These are phyloP conservation scores for Clavulina sp. DNA, from an alignment of 768 basidiomycete species.

Conservation along the genomic window DNA sequence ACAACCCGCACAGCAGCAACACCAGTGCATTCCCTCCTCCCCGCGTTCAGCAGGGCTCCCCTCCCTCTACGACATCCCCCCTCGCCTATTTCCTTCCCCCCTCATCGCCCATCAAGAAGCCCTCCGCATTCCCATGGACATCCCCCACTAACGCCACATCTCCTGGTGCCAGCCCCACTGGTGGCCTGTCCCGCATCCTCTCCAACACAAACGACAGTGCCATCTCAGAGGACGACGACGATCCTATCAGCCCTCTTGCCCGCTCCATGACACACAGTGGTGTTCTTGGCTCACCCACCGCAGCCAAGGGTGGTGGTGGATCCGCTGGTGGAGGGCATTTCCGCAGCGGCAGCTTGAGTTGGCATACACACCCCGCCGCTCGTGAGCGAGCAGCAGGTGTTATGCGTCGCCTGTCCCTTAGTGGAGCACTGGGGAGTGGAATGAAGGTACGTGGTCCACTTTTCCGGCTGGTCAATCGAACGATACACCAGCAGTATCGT, in stretches of 20 bases:
- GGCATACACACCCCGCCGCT: background rate
- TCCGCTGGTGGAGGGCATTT: background rate
- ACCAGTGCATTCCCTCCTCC: too few relatives aligned
- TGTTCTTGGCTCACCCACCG: too few relatives aligned
- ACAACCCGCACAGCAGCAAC: too few relatives aligned
- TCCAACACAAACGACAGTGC: background rate
- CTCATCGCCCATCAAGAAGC: background rate
- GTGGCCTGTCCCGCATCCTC: background rate
- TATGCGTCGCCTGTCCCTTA: background rate
- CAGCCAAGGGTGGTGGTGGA: too few relatives aligned
- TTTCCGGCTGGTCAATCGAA: too few relatives aligned
- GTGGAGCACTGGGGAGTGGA: background rate
- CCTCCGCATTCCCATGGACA: too few relatives aligned
- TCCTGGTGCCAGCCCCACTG: background rate
- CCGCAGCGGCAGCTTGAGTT: background rate
- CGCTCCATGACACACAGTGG: too few relatives aligned
- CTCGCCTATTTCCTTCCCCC: background rate
- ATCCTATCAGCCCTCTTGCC: background rate
- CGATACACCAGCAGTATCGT: too few relatives aligned
- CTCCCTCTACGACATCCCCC: background rate
- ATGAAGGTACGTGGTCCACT: too few relatives aligned
- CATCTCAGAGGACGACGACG: constrained; percentile 1
- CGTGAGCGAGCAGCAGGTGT: background rate
- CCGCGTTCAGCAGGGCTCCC: background rate
- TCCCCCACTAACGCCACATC: background rate